These are phyloP conservation scores for Zopfia rhizophila DNA, from an alignment of 2,329 filamentous ascomycete species.

Conservation along the genomic window DNA sequence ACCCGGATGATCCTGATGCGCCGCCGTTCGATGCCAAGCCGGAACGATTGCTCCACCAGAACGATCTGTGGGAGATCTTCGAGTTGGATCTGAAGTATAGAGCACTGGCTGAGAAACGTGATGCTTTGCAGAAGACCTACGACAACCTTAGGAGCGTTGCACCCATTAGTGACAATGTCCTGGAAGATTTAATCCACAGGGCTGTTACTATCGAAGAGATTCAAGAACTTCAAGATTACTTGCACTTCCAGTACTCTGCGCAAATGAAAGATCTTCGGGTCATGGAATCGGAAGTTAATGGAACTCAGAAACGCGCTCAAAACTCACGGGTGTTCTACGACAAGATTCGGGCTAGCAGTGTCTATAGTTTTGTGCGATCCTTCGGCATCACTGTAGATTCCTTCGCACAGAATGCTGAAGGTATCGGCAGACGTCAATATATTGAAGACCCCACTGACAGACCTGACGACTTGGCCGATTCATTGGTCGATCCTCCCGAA, in stretches of 20 bases:
- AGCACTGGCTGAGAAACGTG: constrained; percentile 90
- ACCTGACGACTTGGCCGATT: constrained; percentile 89
- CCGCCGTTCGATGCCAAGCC: constrained; percentile 79
- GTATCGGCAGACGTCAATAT: constrained; percentile 70
- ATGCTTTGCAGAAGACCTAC: constrained; percentile 81
- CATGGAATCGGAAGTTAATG: constrained; percentile 69
- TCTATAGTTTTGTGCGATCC: constrained; percentile 83
- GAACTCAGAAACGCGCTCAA: constrained; percentile 82
- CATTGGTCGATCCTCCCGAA: constrained; percentile 73
- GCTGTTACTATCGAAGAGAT: constrained; percentile 93
- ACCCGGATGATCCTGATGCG: constrained; percentile 74
- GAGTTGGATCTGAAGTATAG: constrained; percentile 96
- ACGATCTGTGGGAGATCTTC: constrained; percentile 93
- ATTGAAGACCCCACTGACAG: constrained; percentile 84
- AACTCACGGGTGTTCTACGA: constrained; percentile 84
- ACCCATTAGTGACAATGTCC: constrained; percentile 74
- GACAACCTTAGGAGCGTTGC: constrained; percentile 72
- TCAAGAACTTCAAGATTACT: constrained; percentile 94
- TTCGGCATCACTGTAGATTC: constrained; percentile 92
- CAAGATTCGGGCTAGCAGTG: constrained; percentile 80
- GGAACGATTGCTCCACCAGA: constrained; percentile 89
- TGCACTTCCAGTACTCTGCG: constrained; percentile 90
- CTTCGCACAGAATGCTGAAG: constrained; percentile 85
- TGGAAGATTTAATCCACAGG: constrained; percentile 83
- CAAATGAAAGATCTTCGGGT: constrained; percentile 83